Base-by-base conservation (phyloP, 2,329 filamentous ascomycete genomes). In the Epichloe gansuensis region DNA sequence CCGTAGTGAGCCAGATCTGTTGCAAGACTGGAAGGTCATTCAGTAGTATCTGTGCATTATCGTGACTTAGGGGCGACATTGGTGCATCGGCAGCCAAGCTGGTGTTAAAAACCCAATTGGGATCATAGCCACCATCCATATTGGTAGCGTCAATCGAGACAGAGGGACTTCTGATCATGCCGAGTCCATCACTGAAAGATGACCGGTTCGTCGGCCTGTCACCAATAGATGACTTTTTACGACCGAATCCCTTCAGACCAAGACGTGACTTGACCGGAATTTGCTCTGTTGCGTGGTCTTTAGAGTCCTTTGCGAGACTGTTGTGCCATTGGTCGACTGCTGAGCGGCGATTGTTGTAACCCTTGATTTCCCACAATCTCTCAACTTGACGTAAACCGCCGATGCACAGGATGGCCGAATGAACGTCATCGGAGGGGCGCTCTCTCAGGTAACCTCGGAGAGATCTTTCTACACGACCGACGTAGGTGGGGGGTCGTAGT, bases 331-430 rank as follows among this genome's bases (percentile, higher is more conserved):
- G 67, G 58, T 84, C 81, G 15, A 84, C 80, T 2, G 76, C 75
- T 21, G 71, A 71, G 52, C 80, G 72, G 35, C 81, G 71, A 49
- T 70, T 71, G 60, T 81, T 84, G 64, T 84, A 84, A 2, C 80
- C 79, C 59, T 82, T 82, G 40, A 81, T 79, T 60, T 83, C 79
- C 81, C 81, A 84, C 38, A 84, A 73, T 44, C 75, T 71, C 58
- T 83, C 77, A 1, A 82, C 79, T 59, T 84, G 78, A 8, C 80
- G 73, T 51, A 84, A 66, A 2, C 81, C 81, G 36, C 81, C 81
- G 11, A 84, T 67, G 43, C 75, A 77, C 9, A 84, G 60, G 12
- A 82, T 76, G 3, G 81, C 76, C 9, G 76, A 74, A 56, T 83
- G 81, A 0, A 84, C 71, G 44, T 84, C 79, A 52, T 84, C 80